phyloP scores from a whole-genome alignment of 208 protist genomes.

The Leishmania tropica region DNA sequence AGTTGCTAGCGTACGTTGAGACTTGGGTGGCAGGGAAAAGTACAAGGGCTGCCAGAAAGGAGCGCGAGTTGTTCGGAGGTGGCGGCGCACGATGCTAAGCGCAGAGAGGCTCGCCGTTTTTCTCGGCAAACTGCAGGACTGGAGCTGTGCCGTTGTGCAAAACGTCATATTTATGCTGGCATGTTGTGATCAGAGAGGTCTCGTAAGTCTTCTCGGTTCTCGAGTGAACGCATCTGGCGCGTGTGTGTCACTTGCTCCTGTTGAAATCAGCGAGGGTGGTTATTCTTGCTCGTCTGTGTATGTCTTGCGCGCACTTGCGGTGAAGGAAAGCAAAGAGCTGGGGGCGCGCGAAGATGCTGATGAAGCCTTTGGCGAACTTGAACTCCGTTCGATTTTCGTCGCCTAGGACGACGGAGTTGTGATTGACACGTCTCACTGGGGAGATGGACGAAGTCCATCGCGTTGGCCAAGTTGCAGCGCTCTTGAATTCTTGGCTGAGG shows the following conservation, averaged over 20 bases:
- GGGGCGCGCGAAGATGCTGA: neutral
- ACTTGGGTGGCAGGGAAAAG: neutral
- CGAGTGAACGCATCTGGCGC: neutral
- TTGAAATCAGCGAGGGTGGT: neutral
- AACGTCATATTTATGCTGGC: neutral
- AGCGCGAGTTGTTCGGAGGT: neutral
- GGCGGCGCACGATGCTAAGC: neutral
- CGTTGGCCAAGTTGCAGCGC: neutral
- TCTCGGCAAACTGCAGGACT: neutral
- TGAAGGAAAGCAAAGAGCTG: neutral
- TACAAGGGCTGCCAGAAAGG: neutral
- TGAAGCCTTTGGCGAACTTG: neutral
- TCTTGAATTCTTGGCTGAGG: neutral
- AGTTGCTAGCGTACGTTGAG: neutral
- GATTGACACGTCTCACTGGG: too few species aligned
- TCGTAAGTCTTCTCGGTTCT: neutral
- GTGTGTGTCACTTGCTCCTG: neutral
- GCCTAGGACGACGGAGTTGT: neutral
- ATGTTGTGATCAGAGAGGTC: neutral
- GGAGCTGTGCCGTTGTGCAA: neutral
- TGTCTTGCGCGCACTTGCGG: neutral
- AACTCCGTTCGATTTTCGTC: neutral
- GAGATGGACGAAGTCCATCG: neutral
- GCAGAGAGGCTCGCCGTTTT: neutral
- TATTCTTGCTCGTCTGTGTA: neutral